A percentile compares a stretch with the other conserved stretches of the same genome.
These are phyloP conservation scores for Fonsecaea multimorphosa DNA, from an alignment of 2,329 filamentous ascomycete species.

Conservation along the genomic window DNA sequence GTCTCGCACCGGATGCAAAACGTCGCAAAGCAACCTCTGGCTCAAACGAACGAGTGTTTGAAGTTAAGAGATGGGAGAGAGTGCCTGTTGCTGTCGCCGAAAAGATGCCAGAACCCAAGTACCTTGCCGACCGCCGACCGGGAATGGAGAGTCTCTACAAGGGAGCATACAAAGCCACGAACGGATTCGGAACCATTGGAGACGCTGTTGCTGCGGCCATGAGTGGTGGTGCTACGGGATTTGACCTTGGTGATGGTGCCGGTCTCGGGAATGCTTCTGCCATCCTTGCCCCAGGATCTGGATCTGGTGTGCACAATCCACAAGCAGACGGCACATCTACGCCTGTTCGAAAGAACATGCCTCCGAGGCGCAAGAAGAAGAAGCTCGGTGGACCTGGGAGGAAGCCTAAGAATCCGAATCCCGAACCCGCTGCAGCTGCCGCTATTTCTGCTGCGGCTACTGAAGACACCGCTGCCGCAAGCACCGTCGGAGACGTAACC, in stretches of 20 bases:
- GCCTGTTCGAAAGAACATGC: constrained; percentile 37
- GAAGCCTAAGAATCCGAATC: constrained; percentile 28
- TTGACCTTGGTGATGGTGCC: constrained; percentile 36
- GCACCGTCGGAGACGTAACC: constrained; percentile 10
- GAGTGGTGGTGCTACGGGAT: constrained; percentile 23
- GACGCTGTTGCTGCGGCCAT: constrained; percentile 18
- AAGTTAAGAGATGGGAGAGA: constrained; percentile 63
- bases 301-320: constrained; percentile 5
- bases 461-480: background rate
- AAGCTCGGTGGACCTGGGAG: constrained; percentile 39
- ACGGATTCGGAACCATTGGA: constrained; percentile 33
- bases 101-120: constrained; percentile 66
- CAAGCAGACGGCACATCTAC: constrained; percentile 23
- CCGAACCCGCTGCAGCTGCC: constrained; percentile 8
- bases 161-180: constrained; percentile 36
- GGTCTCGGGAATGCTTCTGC: constrained; percentile 34
- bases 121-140: constrained; percentile 66
- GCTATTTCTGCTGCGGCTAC: background rate
- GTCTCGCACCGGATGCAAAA: constrained; percentile 19
- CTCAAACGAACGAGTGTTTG: constrained; percentile 57
- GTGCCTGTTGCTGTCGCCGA: constrained; percentile 58
- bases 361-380: constrained; percentile 39
- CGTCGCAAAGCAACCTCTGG: constrained; percentile 28
- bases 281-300: constrained; percentile 13
- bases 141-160: constrained; percentile 62